Evolutionary conservation across 352 stramenopile genomes (phyloP).

Genomic region (Globisporangium recalcitrans): DNA sequence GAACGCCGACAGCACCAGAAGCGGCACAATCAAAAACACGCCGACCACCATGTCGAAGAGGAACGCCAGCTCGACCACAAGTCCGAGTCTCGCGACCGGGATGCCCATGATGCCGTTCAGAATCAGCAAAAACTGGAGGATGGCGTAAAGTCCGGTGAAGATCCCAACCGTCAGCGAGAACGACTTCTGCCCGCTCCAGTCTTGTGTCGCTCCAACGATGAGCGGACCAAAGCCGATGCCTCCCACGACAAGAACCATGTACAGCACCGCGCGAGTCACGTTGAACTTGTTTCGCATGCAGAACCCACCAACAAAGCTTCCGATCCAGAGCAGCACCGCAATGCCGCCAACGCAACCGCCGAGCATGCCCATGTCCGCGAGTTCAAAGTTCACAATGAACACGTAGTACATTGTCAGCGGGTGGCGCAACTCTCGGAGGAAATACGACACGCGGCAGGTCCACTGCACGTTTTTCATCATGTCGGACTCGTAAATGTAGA

Average conservation of each 20-base stretch:
- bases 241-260: constrained; percentile 65
- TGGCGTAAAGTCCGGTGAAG: constrained; percentile 69
- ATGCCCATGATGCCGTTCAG: constrained; percentile 65
- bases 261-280: constrained; percentile 50
- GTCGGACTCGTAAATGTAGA: constrained; percentile 73
- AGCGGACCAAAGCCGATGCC: constrained; percentile 52
- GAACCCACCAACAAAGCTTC: constrained; percentile 43
- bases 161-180: constrained; percentile 62
- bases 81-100: constrained; percentile 54
- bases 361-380: constrained; percentile 60
- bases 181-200: constrained; percentile 64
- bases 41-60: constrained; percentile 86
- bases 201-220: constrained; percentile 49
- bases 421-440: constrained; percentile 69
- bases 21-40: constrained; percentile 63
- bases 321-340: constrained; percentile 59
- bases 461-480: constrained; percentile 60
- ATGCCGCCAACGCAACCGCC: constrained; percentile 56
- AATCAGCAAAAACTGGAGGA: constrained; percentile 73
- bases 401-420: constrained; percentile 82
- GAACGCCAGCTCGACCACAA: constrained; percentile 76
- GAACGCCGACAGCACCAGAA: constrained; percentile 74
- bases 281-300: constrained; percentile 59
- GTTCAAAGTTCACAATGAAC: constrained; percentile 67
- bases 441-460: constrained; percentile 62